Conservation (phyloP, 2,329 filamentous ascomycete species). For the Microcera coccophila region DNA sequence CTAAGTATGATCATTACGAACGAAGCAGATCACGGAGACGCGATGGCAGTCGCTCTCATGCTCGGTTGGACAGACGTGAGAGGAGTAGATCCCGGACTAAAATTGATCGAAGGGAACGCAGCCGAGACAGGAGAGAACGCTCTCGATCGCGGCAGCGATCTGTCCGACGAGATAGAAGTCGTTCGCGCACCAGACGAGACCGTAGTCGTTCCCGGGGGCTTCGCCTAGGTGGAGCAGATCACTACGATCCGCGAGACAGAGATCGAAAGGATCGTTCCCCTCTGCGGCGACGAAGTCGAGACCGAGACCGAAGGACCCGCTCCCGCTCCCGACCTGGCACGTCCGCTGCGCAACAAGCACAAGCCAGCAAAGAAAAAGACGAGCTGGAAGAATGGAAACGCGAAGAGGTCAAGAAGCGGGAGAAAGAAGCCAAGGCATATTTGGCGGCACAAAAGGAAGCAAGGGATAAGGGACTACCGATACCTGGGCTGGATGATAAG, state of each 20-base stretch:
- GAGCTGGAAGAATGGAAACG: slow-evolving; percentile 56
- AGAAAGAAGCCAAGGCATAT: slow-evolving; percentile 62
- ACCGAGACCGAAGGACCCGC: slow-evolving; percentile 40
- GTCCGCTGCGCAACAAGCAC: slow-evolving; percentile 35
- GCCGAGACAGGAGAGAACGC: slow-evolving; percentile 28
- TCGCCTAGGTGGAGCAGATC: slow-evolving; percentile 25
- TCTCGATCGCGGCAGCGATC: slow-evolving; percentile 27
- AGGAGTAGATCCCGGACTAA: slow-evolving; percentile 29
- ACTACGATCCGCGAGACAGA: slow-evolving; percentile 33
- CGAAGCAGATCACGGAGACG: slow-evolving; percentile 35
- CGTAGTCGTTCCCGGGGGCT: slow-evolving; percentile 28
- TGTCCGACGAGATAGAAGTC: slow-evolving; percentile 31
- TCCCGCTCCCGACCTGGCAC: slow-evolving; percentile 41
- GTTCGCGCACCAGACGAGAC: slow-evolving; percentile 30
- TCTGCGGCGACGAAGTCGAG: slow-evolving; percentile 25
- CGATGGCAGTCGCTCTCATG: slow-evolving; percentile 37
- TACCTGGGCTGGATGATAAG: slow-evolving; percentile 56
- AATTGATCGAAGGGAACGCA: slow-evolving; percentile 26
- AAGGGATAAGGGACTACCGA: slow-evolving; percentile 54
- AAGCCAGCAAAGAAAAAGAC: slow-evolving; percentile 43
- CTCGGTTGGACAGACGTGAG: slow-evolving; percentile 30
- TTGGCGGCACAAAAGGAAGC: slow-evolving; percentile 59
- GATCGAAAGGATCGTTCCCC: slow-evolving; percentile 27
- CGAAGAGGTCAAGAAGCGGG: slow-evolving; percentile 58
- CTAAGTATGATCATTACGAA: slow-evolving; percentile 31